Evolutionary conservation across 768 basidiomycete genomes (phyloP).

Genomic region (Lentinula edodes): DNA sequence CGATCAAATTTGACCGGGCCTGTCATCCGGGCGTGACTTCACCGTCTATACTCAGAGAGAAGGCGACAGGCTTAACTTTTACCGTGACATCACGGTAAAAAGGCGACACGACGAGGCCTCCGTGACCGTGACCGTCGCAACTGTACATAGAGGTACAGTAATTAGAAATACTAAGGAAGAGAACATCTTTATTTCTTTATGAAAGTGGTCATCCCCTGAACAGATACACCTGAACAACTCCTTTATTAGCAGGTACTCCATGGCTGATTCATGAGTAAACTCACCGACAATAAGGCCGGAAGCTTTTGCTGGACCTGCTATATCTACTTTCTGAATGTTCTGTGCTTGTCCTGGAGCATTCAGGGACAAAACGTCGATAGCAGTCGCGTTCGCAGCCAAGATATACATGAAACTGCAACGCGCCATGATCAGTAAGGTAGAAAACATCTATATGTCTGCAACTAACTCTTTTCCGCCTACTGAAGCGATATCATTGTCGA

Average conservation of each 20-base stretch:
- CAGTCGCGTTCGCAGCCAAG: conserved; percentile 30
- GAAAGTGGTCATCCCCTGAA: conserved; percentile 17
- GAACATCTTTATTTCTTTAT: conserved; percentile 8
- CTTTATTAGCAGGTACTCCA: neutral
- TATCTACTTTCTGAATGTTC: conserved; percentile 24
- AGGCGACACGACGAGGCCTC: too few species aligned
- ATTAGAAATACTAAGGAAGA: neutral
- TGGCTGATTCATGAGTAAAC: neutral
- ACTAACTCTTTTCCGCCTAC: conserved; percentile 32
- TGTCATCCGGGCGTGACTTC: too few species aligned
- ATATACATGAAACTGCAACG: conserved; percentile 35
- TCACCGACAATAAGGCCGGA: conserved; percentile 29
- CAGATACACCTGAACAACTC: neutral
- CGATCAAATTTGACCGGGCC: too few species aligned
- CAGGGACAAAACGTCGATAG: conserved; percentile 34
- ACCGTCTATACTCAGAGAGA: too few species aligned
- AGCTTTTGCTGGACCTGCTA: conserved; percentile 24
- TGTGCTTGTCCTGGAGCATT: conserved; percentile 29
- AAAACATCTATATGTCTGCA: neutral
- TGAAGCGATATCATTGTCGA: conserved; percentile 35
- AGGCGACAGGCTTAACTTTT: too few species aligned
- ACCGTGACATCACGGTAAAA: too few species aligned
- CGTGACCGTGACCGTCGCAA: too few species aligned
- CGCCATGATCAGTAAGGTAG: neutral
- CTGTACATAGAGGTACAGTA: too few species aligned